Evolutionary conservation across 495 filamentous ascomycete genomes (phyloP), one percentile per base, ranked within the genome.

Genomic region (Penicillium verhagenii): DNA sequence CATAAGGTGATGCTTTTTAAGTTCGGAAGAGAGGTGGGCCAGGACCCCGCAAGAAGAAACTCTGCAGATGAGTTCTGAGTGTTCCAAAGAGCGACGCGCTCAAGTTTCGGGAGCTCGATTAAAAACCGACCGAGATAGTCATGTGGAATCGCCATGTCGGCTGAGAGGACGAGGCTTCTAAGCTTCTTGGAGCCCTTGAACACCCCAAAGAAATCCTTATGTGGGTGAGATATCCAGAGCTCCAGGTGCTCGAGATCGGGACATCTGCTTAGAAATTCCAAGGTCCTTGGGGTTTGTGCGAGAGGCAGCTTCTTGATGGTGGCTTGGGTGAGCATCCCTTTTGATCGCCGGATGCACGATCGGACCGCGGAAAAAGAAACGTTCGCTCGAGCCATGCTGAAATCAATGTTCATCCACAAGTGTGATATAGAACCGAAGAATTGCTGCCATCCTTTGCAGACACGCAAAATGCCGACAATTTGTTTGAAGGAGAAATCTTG

Each of bases 391-490:
- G 77, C 77, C 1, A 59, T 58, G 4, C 70, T 73, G 21, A 86
- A 67, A 52, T 85, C 80, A 8, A 86, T 60, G 35, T 76, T 53
- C 52, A 65, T 73, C 82, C 82, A 86, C 0, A 83, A 62, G 8
- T 63, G 53, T 0, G 72, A 67, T 37, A 71, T 59, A 1, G 72
- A 74, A 31, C 64, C 66, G 4, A 85, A 61, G 33, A 81, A 75
- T 4, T 57, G 53, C 14, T 71, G 62, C 83, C 83, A 86, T 47
- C 60, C 50, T 63, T 77, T 80, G 8, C 75, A 82, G 6, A 86
- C 82, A 0, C 79, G 74, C 7, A 80, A 63, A 33, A 79, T 74
- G 28, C 64, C 70, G 80, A 78, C 78, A 21, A 77, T 67, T n/a
- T 81, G 61, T 37, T 63, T 71, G 57, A 82, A 82, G 19, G 69